Base-by-base conservation (phyloP, 495 filamentous ascomycete genomes). In the Halenospora varia region DNA sequence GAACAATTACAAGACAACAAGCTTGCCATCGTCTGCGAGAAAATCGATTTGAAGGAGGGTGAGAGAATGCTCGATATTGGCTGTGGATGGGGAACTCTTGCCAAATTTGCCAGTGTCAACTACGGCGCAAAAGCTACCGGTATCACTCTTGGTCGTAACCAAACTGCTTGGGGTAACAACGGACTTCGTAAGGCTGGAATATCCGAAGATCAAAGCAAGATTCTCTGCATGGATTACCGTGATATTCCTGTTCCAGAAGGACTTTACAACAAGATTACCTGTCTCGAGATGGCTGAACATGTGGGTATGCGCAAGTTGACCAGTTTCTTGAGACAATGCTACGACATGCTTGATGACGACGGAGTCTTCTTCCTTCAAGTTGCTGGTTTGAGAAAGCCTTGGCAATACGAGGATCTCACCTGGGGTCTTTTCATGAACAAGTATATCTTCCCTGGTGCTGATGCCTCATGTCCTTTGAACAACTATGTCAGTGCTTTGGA, bases 371-470 rank as follows among this genome's bases (percentile, higher is more conserved):
- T 89, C 75, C 73, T 95, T 41, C 90, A 95, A 73, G 86, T 90
- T 60, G 88, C 90, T 63, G 90, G 90, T 66, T 72, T 95, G 40
- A 78, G 90, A 63, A 88, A 90, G 76, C 67, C 72, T 47, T 95
- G 90, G 90, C 90, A 95, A 72, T 95, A 89, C 62, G 90, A 95
- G 77, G 89, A 92, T 71, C 77, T 92, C 46, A 82, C 88, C 70
- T 92, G 88, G 88, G 90, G 90, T 57, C 71, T 93, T 53, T 95
- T 89, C 75, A 88, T 95, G 89, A 95, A 93, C 78, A 93, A 92
- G 75, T 91, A 93, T 70, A 76, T 95, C 65, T 95, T 95, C 81
- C 89, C 87, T 41, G 90, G 90, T 67, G 90, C 90, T 17, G 90
- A 95, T 69, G 90, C 90, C 8, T 89, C 85, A 17, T 90, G 88